A percentile compares a stretch with the other conserved stretches of the same genome.
Evolutionary conservation across 2,329 filamentous ascomycete genomes (phyloP).

Genomic region (Aureobasidium pullulans): DNA sequence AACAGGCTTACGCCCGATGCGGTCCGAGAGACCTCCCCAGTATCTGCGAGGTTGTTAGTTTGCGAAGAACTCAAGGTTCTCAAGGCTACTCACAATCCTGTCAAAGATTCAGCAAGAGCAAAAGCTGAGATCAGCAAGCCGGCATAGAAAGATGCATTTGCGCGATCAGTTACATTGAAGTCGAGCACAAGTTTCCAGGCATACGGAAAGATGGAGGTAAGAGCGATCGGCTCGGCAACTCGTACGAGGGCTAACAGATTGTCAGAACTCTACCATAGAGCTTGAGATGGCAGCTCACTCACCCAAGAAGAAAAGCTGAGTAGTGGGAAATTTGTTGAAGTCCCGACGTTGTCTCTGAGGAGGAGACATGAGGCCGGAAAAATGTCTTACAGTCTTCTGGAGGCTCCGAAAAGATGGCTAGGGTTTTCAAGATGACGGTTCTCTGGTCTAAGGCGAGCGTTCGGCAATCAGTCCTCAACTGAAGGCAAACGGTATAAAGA

Average conservation of each 20-base stretch:
- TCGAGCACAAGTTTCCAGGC: constrained; percentile 76
- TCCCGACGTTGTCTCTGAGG: constrained; percentile 34
- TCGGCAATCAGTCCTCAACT: not conserved
- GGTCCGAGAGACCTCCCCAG: constrained; percentile 79
- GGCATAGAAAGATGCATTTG: constrained; percentile 80
- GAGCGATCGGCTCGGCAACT: constrained; percentile 82
- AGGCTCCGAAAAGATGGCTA: not conserved
- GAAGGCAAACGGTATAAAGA: not conserved
- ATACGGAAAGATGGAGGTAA: constrained; percentile 91
- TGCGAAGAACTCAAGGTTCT: not conserved
- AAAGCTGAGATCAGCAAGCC: constrained; percentile 83
- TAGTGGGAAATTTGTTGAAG: constrained; percentile 68
- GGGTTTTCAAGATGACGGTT: not conserved
- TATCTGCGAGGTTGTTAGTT: constrained; percentile 33
- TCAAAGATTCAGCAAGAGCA: constrained; percentile 71
- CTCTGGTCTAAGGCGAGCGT: not conserved
- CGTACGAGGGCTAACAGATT: constrained; percentile 69
- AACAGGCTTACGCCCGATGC: constrained; percentile 76
- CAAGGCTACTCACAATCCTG: constrained; percentile 53
- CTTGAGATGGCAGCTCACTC: constrained; percentile 30
- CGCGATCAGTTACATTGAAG: constrained; percentile 62
- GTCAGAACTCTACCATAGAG: not conserved
- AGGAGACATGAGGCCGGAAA: constrained; percentile 4
- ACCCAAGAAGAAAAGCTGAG: constrained; percentile 82
- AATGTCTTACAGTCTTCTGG: not conserved